Base-by-base conservation (phyloP, 2,329 filamentous ascomycete species). In the Thyridium curvatum region DNA sequence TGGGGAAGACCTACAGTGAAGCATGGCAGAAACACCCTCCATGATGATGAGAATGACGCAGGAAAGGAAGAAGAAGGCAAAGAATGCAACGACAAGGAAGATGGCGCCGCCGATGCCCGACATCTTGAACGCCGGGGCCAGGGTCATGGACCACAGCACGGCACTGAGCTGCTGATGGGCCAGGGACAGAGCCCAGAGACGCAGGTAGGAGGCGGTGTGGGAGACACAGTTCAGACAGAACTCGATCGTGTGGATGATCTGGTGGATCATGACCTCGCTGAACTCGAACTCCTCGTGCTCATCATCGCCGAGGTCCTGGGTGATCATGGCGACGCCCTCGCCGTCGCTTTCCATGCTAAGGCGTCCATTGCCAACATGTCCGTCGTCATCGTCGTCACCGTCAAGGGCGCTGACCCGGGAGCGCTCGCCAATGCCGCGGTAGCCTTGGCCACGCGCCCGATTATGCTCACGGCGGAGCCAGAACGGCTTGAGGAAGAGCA, bases 201-300 rank as follows among this genome's bases (percentile, higher is more conserved):
- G 93, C 35, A 98, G 84, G 66, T 98, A 98, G 1, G 93, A 98
- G 4, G 93, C 93, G 4, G 94, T 98, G 68, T 98, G 93, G 21
- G 93, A 98, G 46, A 98, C 91, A 62, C 91, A 97, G 73, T 98
- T 98, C 53, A 98, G 76, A 60, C 93, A 98, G 71, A 98, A 98
- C 74, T 98, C 89, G 55, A 97, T 97, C 14, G 91, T 97, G 69
- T 97, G 94, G 56, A 98, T 98, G 59, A 96, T 80, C 64, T 98
- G 93, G 66, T 98, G 93, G 57, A 98, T 98, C 89, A 98, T 96
- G 47, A 89, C 78, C 62, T 98, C 93, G 43, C 84, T 79, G 60
- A 98, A 98, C 53, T 98, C 93, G 60, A 98, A 98, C 58, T 98
- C 93, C 55, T 93, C 90, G 52, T 96, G 87, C 51, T 90, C 90